A percentile compares a stretch with the other conserved stretches of the same genome.
Conservation (phyloP, 2,329 filamentous ascomycete genomes). For the Penicillium freii region DNA sequence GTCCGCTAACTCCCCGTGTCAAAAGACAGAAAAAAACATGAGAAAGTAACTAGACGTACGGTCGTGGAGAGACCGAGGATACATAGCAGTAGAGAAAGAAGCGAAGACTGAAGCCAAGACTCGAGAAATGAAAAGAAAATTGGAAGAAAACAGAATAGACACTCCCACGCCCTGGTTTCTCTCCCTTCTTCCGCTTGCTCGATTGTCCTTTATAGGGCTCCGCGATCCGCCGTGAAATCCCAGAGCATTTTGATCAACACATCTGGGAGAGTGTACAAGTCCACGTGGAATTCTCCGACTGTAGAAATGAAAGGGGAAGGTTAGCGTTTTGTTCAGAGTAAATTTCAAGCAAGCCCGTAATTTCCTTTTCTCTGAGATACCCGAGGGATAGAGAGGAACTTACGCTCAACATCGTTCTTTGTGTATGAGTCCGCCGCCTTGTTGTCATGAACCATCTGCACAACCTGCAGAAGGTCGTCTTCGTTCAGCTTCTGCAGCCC, state of each 20-base stretch:
- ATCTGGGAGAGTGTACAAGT: constrained; percentile 95
- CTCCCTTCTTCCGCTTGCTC: neutral
- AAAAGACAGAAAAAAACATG: constrained; percentile 13
- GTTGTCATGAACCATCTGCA: constrained; percentile 97
- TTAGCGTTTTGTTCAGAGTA: constrained; percentile 18
- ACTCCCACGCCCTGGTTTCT: neutral
- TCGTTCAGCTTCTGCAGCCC: constrained; percentile 84
- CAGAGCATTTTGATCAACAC: constrained; percentile 86
- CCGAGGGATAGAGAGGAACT: constrained; percentile 40
- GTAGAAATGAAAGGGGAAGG: constrained; percentile 29
- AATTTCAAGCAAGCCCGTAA: neutral
- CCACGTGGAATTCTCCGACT: constrained; percentile 97
- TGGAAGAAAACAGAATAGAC: constrained; percentile 7
- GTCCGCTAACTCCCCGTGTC: constrained; percentile 22
- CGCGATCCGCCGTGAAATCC: constrained; percentile 68
- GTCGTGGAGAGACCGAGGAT: constrained; percentile 1
- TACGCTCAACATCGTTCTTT: constrained; percentile 94
- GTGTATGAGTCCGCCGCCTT: constrained; percentile 93
- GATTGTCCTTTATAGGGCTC: constrained; percentile 31
- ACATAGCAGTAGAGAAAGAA: constrained; percentile 3
- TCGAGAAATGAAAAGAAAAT: constrained; percentile 8
- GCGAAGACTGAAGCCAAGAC: constrained; percentile 1
- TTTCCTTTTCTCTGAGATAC: neutral
- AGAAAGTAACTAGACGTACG: constrained; percentile 8
- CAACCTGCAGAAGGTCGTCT: constrained; percentile 89